Conservation (phyloP, 83 land plant species). For the Thuja plicata region DNA sequence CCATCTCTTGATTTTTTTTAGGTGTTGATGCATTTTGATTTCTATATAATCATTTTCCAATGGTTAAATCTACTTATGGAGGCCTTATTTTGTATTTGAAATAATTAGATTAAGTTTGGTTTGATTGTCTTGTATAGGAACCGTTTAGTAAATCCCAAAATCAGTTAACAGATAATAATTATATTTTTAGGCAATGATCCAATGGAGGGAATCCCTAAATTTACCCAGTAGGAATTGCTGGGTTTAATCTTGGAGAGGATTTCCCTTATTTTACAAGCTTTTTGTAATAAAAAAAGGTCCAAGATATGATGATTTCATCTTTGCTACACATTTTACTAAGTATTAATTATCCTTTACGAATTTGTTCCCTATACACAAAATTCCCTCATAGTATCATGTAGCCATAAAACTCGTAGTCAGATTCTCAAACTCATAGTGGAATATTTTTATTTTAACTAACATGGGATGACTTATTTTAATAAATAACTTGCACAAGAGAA, state of each 20-base stretch:
- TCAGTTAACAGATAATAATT: not conserved
- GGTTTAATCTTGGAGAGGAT: not conserved
- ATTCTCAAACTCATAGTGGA: not conserved
- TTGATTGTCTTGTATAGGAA: not conserved
- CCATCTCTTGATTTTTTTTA: not conserved
- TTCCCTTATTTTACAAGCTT: not conserved
- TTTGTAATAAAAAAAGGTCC: not conserved
- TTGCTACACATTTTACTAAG: not conserved
- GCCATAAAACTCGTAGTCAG: not conserved
- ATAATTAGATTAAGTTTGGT: not conserved
- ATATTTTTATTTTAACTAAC: too few species aligned
- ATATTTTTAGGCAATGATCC: not conserved
- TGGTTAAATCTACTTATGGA: not conserved
- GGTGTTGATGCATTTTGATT: not conserved
- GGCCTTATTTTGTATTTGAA: not conserved
- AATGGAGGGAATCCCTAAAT: not conserved
- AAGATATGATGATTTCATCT: not conserved
- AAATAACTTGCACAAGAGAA: too few species aligned
- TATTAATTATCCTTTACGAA: not conserved
- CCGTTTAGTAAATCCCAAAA: not conserved
- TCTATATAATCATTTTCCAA: not conserved
- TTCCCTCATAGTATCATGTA: not conserved
- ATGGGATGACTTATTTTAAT: too few species aligned
- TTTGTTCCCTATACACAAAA: not conserved
- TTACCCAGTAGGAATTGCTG: not conserved